phyloP scores from a whole-genome alignment of 164 flowering plant genomes.

The Kalanchoe fedtschenkoi region DNA sequence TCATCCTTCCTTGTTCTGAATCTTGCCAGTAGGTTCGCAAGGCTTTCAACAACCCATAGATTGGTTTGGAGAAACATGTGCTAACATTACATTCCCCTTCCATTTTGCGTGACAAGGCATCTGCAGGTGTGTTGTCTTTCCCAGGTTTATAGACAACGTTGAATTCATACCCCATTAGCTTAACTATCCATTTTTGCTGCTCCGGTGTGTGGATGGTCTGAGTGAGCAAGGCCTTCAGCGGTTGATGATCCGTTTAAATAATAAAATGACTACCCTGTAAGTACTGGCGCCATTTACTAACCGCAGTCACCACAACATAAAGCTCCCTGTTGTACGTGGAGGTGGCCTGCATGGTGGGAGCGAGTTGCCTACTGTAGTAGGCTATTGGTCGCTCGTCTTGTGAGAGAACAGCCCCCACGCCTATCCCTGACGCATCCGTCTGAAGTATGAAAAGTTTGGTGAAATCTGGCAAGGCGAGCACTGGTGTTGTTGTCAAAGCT shows the following conservation, averaged over 20 bases:
- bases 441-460: no score
- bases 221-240: neutral
- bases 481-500: neutral
- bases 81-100: no score
- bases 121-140: neutral
- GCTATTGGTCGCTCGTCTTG: neutral
- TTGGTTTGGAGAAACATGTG: no score
- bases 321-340: neutral
- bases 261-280: neutral
- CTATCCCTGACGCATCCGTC: no score
- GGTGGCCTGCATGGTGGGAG: neutral
- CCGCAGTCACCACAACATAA: neutral
- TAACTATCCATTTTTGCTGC: neutral
- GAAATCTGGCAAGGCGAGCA: neutral
- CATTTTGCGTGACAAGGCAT: neutral
- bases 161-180: neutral
- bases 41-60: no score
- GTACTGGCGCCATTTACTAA: neutral
- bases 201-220: no score
- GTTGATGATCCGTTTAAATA: neutral
- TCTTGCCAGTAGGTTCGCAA: no score
- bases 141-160: neutral
- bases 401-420: neutral
- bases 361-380: neutral
- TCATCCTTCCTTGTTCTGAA: no score